Percentiles rank a stretch among this genome's conserved stretches.
These are phyloP conservation scores for Lactarius quietus DNA, from an alignment of 768 basidiomycete genomes.

Conservation along the genomic window DNA sequence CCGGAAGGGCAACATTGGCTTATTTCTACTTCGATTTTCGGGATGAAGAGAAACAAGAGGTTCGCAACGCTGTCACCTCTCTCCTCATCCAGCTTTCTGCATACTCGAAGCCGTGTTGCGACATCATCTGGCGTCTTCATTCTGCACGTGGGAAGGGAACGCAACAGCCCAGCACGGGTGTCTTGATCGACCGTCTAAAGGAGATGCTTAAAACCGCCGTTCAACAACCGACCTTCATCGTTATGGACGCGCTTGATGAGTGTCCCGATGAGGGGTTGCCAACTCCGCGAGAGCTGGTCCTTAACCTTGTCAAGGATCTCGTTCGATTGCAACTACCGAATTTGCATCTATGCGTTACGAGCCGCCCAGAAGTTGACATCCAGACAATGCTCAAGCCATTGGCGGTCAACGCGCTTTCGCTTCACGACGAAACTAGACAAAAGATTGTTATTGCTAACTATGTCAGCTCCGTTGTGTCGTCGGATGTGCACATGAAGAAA, in stretches of 20 bases:
- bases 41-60: neutral
- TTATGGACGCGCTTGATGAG: neutral
- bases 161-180: neutral
- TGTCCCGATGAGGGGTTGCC: neutral
- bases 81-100: neutral
- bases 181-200: neutral
- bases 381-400: neutral
- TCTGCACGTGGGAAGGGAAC: neutral
- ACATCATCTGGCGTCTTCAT: neutral
- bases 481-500: conserved; percentile 9
- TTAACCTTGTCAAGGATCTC: neutral
- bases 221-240: neutral
- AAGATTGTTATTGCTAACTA: conserved; percentile 8
- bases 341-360: neutral
- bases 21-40: neutral
- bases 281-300: neutral
- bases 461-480: neutral
- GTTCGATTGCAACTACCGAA: neutral
- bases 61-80: neutral
- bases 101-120: neutral
- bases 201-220: neutral
- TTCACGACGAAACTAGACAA: conserved; percentile 11
- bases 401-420: neutral
- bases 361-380: conserved; percentile 4
- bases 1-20: neutral